Percentiles rank a stretch among this genome's conserved stretches.
Conservation (phyloP, 2,329 filamentous ascomycete species). For the Clonostachys byssicola region DNA sequence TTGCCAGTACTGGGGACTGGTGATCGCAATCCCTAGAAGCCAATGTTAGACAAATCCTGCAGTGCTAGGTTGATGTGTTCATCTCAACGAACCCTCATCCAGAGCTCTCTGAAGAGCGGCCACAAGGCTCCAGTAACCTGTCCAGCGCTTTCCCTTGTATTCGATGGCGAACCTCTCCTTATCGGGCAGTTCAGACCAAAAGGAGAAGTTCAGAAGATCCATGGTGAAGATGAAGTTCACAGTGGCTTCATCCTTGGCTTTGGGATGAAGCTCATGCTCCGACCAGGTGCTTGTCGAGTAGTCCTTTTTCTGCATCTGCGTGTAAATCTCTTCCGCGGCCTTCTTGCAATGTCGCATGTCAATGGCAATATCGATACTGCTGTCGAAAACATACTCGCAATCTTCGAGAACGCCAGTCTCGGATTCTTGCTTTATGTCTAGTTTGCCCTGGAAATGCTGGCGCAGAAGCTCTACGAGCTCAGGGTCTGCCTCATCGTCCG, state of each 20-base stretch:
- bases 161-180: slow-evolving; percentile 77
- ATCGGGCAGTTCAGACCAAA: slow-evolving; percentile 76
- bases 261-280: slow-evolving; percentile 84
- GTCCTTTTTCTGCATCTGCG: slow-evolving; percentile 75
- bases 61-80: neutral
- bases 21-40: slow-evolving; percentile 75
- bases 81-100: slow-evolving; percentile 61
- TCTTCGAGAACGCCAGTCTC: slow-evolving; percentile 80
- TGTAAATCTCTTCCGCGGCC: slow-evolving; percentile 75
- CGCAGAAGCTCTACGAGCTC: slow-evolving; percentile 85
- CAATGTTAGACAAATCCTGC: neutral
- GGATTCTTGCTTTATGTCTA: slow-evolving; percentile 50
- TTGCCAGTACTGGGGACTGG: slow-evolving; percentile 82
- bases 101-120: slow-evolving; percentile 82
- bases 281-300: slow-evolving; percentile 88
- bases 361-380: slow-evolving; percentile 87
- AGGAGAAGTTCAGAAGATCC: slow-evolving; percentile 95
- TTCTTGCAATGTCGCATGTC: slow-evolving; percentile 78
- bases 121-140: slow-evolving; percentile 92
- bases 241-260: slow-evolving; percentile 71
- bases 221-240: slow-evolving; percentile 95
- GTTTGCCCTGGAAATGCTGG: slow-evolving; percentile 66
- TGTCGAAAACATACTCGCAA: slow-evolving; percentile 85
- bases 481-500: slow-evolving; percentile 85
- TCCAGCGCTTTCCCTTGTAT: slow-evolving; percentile 80